Evolutionary conservation across 148 eudicot species (phyloP).

Genomic region (Rhododendron kiyosumense): DNA sequence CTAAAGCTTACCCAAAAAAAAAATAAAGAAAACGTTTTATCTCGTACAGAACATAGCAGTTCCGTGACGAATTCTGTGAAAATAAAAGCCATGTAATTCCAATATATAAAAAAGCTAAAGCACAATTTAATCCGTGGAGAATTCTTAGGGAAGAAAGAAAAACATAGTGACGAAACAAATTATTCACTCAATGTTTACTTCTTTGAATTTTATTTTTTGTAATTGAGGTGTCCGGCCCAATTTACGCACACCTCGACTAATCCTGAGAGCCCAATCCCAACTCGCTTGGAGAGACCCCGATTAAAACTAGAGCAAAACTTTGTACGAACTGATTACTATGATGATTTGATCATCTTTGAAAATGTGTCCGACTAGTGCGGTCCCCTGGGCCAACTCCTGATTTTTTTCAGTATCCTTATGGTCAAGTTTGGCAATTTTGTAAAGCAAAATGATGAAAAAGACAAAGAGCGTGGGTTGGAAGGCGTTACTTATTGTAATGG

Average conservation of each 20-base stretch:
- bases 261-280: not conserved
- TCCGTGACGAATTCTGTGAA: not conserved
- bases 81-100: not conserved
- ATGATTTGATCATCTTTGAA: too few species aligned
- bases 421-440: too few species aligned
- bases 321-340: not conserved
- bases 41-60: not conserved
- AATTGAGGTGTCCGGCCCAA: not conserved
- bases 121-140: constrained; percentile 4
- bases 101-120: not conserved
- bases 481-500: not conserved
- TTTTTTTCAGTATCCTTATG: too few species aligned
- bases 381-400: too few species aligned
- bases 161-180: not conserved
- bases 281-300: not conserved
- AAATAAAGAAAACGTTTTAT: not conserved
- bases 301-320: too few species aligned
- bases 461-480: not conserved
- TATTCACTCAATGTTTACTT: not conserved
- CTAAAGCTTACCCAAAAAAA: too few species aligned
- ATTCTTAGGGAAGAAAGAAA: not conserved
- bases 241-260: not conserved
- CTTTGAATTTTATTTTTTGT: not conserved
- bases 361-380: too few species aligned
- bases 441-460: not conserved